A percentile compares a stretch with the other conserved stretches of the same genome.
phyloP scores from a whole-genome alignment of 2,329 filamentous ascomycete species.

The Epichloe baconii region DNA sequence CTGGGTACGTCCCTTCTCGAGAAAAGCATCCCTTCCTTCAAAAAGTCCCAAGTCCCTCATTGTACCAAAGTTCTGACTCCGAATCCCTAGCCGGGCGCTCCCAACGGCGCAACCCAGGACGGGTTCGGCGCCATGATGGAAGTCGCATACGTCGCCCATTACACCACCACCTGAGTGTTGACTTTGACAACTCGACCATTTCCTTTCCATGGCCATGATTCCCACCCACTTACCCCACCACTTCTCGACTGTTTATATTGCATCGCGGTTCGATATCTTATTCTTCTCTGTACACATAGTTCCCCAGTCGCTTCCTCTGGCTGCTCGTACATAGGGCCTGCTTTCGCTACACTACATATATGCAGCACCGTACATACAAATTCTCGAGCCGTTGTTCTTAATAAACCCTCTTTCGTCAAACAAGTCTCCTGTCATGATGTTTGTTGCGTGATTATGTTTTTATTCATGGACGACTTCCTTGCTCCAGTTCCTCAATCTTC shows the following conservation, averaged over 20 bases:
- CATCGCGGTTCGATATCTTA: neutral
- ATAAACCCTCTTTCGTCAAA: too few species aligned
- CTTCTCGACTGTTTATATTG: constrained; percentile 2
- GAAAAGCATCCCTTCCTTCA: neutral
- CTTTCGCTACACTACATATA: neutral
- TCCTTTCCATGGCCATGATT: neutral
- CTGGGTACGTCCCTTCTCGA: constrained; percentile 28
- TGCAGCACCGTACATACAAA: neutral
- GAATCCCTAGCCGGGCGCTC: constrained; percentile 30
- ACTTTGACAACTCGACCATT: neutral
- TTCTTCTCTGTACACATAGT: constrained; percentile 8
- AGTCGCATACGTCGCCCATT: constrained; percentile 36
- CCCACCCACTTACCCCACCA: too few species aligned
- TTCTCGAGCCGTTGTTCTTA: too few species aligned
- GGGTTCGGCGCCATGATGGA: constrained; percentile 37
- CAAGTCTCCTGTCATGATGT: too few species aligned
- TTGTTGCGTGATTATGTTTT: too few species aligned
- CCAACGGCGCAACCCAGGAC: constrained; percentile 31
- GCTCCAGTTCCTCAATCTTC: constrained; percentile 8
- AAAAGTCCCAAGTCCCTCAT: neutral
- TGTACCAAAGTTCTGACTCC: neutral
- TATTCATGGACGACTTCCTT: too few species aligned
- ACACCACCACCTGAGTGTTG: constrained; percentile 9
- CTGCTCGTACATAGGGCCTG: constrained; percentile 2
- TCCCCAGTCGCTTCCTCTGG: constrained; percentile 2